A percentile compares a stretch with the other conserved stretches of the same genome.
phyloP scores from a whole-genome alignment of 495 filamentous ascomycete species.

The Venustampulla echinocandica region DNA sequence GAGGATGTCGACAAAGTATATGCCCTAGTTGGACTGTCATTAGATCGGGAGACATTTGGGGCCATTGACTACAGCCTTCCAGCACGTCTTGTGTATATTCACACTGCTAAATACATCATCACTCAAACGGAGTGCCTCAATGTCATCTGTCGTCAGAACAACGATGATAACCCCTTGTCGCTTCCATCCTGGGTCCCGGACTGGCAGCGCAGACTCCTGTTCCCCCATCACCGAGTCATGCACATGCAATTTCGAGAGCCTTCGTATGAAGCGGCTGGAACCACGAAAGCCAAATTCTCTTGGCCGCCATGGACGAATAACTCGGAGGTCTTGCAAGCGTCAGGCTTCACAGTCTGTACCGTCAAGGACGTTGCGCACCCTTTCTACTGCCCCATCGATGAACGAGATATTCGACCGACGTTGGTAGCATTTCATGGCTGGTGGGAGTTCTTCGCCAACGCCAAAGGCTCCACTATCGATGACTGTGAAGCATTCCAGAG shows the following conservation, averaged over 20 bases:
- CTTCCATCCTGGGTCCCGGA: conserved; percentile 22
- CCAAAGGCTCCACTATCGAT: neutral
- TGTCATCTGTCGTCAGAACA: conserved; percentile 18
- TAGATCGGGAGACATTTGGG: conserved; percentile 11
- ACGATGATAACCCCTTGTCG: conserved; percentile 3
- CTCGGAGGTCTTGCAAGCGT: conserved; percentile 4
- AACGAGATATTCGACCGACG: neutral
- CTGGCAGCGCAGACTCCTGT: conserved; percentile 9
- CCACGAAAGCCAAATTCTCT: neutral
- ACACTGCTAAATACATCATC: conserved; percentile 20
- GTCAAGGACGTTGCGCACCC: conserved; percentile 4
- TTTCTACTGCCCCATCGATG: conserved; percentile 3
- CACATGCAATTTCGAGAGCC: conserved; percentile 11
- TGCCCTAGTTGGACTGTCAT: conserved; percentile 19
- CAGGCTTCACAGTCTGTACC: conserved; percentile 9
- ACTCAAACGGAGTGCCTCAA: conserved; percentile 10
- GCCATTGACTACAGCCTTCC: conserved; percentile 12
- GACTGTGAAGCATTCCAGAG: conserved; percentile 7
- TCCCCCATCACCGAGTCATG: conserved; percentile 6
- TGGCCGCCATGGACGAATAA: conserved; percentile 2
- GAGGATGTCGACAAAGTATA: conserved; percentile 22
- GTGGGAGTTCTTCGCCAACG: conserved; percentile 15
- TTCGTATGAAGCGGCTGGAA: conserved; percentile 8
- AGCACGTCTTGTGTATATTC: conserved; percentile 7
- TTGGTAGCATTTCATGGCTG: conserved; percentile 13